A percentile compares a stretch with the other conserved stretches of the same genome.
phyloP scores from a whole-genome alignment of 208 protist species.

The Leishmania martiniquensis region DNA sequence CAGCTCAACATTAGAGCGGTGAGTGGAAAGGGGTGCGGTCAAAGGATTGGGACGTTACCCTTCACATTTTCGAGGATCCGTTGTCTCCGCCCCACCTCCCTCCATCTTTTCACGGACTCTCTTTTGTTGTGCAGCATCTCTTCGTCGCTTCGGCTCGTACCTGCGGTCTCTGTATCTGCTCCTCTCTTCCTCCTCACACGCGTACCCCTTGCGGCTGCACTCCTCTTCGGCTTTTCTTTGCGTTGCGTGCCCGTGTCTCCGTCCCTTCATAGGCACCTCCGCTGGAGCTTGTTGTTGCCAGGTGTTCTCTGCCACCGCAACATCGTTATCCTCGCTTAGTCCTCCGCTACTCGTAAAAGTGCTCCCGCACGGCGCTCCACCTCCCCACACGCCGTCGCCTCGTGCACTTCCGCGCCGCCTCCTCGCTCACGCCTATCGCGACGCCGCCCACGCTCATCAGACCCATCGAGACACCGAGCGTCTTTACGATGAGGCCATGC shows the following conservation, averaged over 20 bases:
- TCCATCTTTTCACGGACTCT: too few relatives aligned
- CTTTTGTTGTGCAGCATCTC: too few relatives aligned
- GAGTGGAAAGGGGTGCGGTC: too few relatives aligned
- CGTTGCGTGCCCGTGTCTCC: background rate
- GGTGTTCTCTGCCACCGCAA: background rate
- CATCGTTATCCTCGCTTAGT: background rate
- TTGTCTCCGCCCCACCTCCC: too few relatives aligned
- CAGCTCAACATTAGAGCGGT: too few relatives aligned
- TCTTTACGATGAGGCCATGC: constrained; percentile 5
- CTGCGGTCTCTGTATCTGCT: too few relatives aligned
- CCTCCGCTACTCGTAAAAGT: background rate
- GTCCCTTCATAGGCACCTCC: background rate
- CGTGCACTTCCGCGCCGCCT: background rate
- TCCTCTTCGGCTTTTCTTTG: background rate
- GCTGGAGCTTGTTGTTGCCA: background rate
- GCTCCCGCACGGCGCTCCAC: background rate
- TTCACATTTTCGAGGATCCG: too few relatives aligned
- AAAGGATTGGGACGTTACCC: too few relatives aligned
- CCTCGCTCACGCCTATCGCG: background rate
- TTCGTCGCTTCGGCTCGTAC: too few relatives aligned
- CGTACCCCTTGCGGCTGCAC: background rate
- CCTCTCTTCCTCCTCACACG: too few relatives aligned
- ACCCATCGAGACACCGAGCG: constrained; percentile 15
- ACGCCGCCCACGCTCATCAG: constrained; percentile 5
- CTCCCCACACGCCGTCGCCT: too few relatives aligned